Conservation (phyloP, 805 yeast genomes). For the Komagataella pastoris region DNA sequence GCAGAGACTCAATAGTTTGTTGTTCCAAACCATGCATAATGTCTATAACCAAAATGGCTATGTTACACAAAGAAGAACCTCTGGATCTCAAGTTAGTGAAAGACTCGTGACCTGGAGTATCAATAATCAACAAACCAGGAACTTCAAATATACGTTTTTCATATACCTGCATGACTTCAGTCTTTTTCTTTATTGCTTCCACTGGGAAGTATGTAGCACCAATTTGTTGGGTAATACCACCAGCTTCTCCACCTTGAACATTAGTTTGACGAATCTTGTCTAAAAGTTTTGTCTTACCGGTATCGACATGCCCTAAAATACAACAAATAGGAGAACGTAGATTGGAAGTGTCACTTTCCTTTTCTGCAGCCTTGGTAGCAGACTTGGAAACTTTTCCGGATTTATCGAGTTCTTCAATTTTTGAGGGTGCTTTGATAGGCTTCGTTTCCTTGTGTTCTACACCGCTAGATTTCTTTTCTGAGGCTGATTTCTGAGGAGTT, state of each 20-base stretch:
- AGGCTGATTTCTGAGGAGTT: conserved; percentile 16
- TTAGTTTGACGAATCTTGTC: conserved; percentile 98
- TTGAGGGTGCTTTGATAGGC: conserved; percentile 10
- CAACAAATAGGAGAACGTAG: conserved; percentile 98
- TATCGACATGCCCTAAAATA: conserved; percentile 98
- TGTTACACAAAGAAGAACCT: conserved; percentile 98
- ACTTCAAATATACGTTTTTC: conserved; percentile 84
- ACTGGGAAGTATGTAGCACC: conserved; percentile 99
- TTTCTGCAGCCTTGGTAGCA: conserved; percentile 22
- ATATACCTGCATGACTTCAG: conserved; percentile 78
- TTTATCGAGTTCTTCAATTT: conserved; percentile 20
- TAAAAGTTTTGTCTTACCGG: conserved; percentile 95
- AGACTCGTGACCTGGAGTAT: conserved; percentile 99
- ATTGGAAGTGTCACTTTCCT: conserved; percentile 27
- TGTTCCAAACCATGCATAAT: conserved; percentile 99
- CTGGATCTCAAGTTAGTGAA: conserved; percentile 95
- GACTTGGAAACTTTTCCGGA: conserved; percentile 10
- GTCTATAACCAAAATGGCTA: conserved; percentile 96
- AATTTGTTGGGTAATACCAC: conserved; percentile 99
- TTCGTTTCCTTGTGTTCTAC: conserved; percentile 6
- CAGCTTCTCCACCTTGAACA: conserved; percentile 99
- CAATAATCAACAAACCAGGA: conserved; percentile 93
- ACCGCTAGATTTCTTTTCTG: conserved; percentile 13
- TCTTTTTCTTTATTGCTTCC: conserved; percentile 82
- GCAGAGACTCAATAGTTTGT: conserved; percentile 91